Evolutionary conservation across 2,329 filamentous ascomycete genomes (phyloP).

Genomic region (Hypoxylon sp.): DNA sequence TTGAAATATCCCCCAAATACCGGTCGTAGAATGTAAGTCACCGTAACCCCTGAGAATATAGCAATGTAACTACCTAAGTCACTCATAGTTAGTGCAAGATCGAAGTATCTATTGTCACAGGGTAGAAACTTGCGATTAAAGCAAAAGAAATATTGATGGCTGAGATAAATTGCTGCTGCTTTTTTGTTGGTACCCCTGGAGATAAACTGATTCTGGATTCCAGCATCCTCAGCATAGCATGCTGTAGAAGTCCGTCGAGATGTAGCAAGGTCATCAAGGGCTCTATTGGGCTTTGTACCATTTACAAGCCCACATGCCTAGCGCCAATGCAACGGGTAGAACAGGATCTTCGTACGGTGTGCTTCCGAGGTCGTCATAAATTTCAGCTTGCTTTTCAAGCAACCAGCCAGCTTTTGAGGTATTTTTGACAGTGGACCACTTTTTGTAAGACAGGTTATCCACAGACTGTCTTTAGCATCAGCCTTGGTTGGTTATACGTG

Average conservation of each 20-base stretch:
- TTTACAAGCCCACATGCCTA: neutral
- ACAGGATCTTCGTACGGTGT: neutral
- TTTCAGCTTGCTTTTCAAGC: neutral
- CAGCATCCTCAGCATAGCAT: neutral
- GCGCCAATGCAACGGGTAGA: neutral
- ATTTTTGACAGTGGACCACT: neutral
- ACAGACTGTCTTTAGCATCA: neutral
- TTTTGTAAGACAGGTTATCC: neutral
- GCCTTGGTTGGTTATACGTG: neutral
- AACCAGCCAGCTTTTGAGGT: neutral
- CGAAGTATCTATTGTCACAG: neutral
- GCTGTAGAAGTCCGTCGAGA: neutral
- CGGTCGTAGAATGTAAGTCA: slow-evolving; percentile 2
- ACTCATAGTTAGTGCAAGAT: neutral
- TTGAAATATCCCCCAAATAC: slow-evolving; percentile 12
- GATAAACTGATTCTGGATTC: neutral
- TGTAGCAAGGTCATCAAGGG: neutral
- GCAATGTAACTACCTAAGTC: slow-evolving; percentile 3
- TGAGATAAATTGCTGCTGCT: neutral
- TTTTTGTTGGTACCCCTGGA: neutral
- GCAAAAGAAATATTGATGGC: neutral
- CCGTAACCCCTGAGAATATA: slow-evolving; percentile 2
- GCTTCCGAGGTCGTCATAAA: neutral
- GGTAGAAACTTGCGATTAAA: neutral
- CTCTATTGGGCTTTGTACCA: neutral